Evolutionary conservation across 345 rosid genomes (phyloP).

Genomic region (Acer negundo): DNA sequence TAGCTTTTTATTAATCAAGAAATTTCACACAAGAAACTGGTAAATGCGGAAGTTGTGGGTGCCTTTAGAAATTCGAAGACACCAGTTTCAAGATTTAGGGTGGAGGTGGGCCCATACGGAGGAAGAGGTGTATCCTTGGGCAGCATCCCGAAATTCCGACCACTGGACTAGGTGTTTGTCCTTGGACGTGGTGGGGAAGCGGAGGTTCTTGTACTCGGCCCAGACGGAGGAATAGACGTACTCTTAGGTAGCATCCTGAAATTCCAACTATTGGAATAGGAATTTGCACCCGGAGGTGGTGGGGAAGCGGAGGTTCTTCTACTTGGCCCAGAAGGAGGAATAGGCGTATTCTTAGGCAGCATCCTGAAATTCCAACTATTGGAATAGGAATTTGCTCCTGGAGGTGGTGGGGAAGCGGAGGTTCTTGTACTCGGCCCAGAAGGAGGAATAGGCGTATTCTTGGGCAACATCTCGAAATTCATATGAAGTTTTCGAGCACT

Average conservation of each 20-base stretch:
- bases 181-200: neutral
- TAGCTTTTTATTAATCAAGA: neutral
- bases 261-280: neutral
- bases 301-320: neutral
- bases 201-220: neutral
- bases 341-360: neutral
- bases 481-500: neutral
- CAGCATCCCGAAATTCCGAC: neutral
- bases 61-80: neutral
- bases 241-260: neutral
- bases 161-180: neutral
- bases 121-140: neutral
- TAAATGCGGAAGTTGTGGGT: too few species aligned
- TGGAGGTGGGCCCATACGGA: neutral
- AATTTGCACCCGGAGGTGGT: neutral
- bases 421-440: neutral
- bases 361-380: neutral
- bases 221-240: neutral
- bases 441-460: neutral
- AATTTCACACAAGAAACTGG: too few species aligned
- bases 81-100: neutral
- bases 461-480: neutral
- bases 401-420: neutral
- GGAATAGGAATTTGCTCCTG: neutral
- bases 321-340: conserved; percentile 12